These are phyloP conservation scores for Venturia asperata DNA, from an alignment of 2,329 filamentous ascomycete species.

Conservation along the genomic window DNA sequence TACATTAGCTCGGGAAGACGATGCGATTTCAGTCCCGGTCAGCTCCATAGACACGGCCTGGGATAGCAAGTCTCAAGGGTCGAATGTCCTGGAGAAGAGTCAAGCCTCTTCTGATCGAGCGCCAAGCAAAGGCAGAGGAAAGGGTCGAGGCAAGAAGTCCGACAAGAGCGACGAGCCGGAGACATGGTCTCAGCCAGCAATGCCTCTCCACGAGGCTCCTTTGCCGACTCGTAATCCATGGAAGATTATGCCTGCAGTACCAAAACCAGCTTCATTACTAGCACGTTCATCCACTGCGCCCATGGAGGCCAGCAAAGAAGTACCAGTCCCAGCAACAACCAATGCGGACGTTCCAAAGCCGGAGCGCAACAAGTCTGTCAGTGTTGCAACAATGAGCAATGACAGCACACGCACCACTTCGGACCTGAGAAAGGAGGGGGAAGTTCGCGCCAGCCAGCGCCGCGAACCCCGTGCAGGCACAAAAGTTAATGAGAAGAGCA, in stretches of 20 bases:
- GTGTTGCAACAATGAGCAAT: background rate
- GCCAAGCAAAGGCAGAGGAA: slow-evolving; percentile 31
- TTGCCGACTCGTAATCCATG: slow-evolving; percentile 82
- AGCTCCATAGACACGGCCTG: slow-evolving; percentile 59
- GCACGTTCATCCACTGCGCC: background rate
- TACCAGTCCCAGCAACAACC: background rate
- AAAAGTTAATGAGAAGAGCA: slow-evolving; percentile 20
- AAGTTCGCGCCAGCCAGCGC: background rate
- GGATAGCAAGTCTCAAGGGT: slow-evolving; percentile 57
- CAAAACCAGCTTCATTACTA: slow-evolving; percentile 45
- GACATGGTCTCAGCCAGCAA: slow-evolving; percentile 6
- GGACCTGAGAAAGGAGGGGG: background rate
- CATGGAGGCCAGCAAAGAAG: background rate
- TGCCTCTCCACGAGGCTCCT: slow-evolving; percentile 51
- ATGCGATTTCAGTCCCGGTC: slow-evolving; percentile 55
- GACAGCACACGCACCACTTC: background rate
- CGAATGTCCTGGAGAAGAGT: slow-evolving; percentile 58
- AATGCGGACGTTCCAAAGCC: background rate
- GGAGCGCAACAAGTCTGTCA: background rate
- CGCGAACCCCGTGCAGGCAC: slow-evolving; percentile 23
- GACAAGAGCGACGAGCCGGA: slow-evolving; percentile 44
- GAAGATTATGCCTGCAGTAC: slow-evolving; percentile 21
- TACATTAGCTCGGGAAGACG: slow-evolving; percentile 52
- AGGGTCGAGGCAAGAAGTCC: slow-evolving; percentile 38
- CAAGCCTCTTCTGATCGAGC: slow-evolving; percentile 25